These are phyloP conservation scores for Aspergillus clavatus DNA, from an alignment of 2,329 filamentous ascomycete species.

Conservation along the genomic window DNA sequence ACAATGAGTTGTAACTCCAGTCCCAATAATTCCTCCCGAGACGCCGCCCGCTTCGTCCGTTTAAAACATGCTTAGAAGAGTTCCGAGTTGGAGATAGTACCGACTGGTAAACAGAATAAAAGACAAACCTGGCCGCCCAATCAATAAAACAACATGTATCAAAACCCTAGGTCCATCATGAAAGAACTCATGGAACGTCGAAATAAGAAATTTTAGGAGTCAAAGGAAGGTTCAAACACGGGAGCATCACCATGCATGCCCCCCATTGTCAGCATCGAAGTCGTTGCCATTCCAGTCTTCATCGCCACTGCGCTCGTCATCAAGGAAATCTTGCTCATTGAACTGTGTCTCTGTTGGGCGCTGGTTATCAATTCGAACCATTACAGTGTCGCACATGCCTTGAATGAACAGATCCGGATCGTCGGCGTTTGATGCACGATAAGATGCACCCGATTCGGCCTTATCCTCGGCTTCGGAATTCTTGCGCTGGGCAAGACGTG, in stretches of 20 bases:
- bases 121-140: no score
- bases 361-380: slow-evolving; percentile 58
- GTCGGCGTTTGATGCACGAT: slow-evolving; percentile 6
- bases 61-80: no score
- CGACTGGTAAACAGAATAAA: no score
- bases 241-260: slow-evolving; percentile 21
- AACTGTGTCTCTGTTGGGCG: slow-evolving; percentile 56
- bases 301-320: slow-evolving; percentile 56
- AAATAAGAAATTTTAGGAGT: no score
- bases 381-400: slow-evolving; percentile 55
- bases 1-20: no score
- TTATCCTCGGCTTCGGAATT: slow-evolving; percentile 24
- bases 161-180: no score
- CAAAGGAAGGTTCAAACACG: no score
- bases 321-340: slow-evolving; percentile 57
- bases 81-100: no score
- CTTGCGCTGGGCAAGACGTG: slow-evolving; percentile 31
- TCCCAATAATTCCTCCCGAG: no score
- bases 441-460: slow-evolving; percentile 3
- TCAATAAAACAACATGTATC: no score
- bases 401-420: slow-evolving; percentile 39
- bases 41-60: no score
- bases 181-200: no score
- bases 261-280: slow-evolving; percentile 15
- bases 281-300: slow-evolving; percentile 58